Percentiles rank a stretch among this genome's conserved stretches.
These are phyloP conservation scores for Aegilops speltoides DNA, from an alignment of 176 grass and related monocot genomes.

Conservation along the genomic window DNA sequence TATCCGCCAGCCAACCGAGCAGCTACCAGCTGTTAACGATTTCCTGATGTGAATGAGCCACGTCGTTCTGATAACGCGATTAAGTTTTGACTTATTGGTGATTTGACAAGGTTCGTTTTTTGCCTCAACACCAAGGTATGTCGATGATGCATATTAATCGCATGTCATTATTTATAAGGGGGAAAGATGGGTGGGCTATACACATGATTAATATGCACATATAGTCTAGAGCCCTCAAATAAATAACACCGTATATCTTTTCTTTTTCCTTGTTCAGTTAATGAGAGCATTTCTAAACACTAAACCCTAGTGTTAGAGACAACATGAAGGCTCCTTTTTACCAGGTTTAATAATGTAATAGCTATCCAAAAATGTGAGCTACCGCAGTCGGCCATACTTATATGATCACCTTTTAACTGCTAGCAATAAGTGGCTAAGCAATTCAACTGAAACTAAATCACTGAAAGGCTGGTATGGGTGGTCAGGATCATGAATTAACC, in stretches of 20 bases:
- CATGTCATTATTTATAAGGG: too few species aligned
- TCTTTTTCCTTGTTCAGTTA: not conserved
- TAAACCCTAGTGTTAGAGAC: not conserved
- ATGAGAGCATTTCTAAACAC: not conserved
- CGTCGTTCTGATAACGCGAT: too few species aligned
- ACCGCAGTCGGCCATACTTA: not conserved
- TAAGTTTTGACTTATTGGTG: not conserved
- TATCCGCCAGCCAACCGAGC: too few species aligned
- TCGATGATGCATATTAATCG: too few species aligned
- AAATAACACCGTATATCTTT: too few species aligned
- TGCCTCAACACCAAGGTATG: not conserved
- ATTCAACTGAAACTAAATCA: conserved; percentile 1
- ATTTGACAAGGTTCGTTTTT: not conserved
- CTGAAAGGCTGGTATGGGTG: not conserved
- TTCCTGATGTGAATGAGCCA: not conserved
- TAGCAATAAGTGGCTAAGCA: conserved; percentile 17
- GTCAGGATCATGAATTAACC: conserved; percentile 5
- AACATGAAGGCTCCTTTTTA: not conserved
- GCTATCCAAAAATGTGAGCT: not conserved
- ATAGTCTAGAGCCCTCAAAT: too few species aligned
- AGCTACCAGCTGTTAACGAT: too few species aligned
- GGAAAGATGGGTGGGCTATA: too few species aligned
- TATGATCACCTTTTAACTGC: conserved; percentile 26
- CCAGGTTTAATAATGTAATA: not conserved
- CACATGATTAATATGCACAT: too few species aligned